These are phyloP conservation scores for Pyrrhoderma noxium DNA, from an alignment of 1,284 basidiomycete species.

Conservation along the genomic window DNA sequence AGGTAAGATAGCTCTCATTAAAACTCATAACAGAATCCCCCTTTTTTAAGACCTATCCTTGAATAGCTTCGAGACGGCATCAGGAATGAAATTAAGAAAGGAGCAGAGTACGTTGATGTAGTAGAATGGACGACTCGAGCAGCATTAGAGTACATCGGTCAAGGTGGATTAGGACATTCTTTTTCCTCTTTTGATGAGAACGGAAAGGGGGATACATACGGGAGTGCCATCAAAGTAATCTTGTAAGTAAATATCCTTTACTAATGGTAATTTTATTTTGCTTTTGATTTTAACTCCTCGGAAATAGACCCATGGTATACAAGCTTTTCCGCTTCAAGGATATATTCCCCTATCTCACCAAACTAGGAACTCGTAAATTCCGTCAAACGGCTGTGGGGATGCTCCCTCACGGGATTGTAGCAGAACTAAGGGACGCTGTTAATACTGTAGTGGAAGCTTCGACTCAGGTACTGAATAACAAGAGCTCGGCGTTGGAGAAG, in stretches of 20 bases:
- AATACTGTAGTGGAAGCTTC: slow-evolving; percentile 13
- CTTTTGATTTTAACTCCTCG: too few species aligned
- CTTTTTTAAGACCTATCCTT: too few species aligned
- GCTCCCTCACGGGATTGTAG: not conserved
- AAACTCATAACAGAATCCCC: slow-evolving; percentile 16
- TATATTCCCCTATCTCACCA: not conserved
- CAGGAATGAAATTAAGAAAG: slow-evolving; percentile 14
- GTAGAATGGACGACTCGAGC: slow-evolving; percentile 29
- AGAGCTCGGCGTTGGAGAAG: slow-evolving; percentile 21
- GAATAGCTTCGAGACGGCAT: slow-evolving; percentile 22
- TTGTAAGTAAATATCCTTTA: not conserved
- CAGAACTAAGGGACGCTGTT: not conserved
- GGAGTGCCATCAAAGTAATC: slow-evolving; percentile 25
- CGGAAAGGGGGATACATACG: slow-evolving; percentile 22
- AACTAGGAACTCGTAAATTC: slow-evolving; percentile 10
- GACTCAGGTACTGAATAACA: slow-evolving; percentile 10
- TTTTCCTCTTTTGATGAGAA: slow-evolving; percentile 28
- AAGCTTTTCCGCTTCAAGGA: slow-evolving; percentile 7
- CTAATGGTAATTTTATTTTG: too few species aligned
- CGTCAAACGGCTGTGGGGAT: slow-evolving; percentile 4
- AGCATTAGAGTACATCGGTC: slow-evolving; percentile 32
- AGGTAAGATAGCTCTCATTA: slow-evolving; percentile 17
- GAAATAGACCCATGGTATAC: slow-evolving; percentile 7
- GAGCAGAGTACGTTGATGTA: slow-evolving; percentile 26
- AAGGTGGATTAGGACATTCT: slow-evolving; percentile 31